Base-by-base conservation (phyloP, 2,329 filamentous ascomycete species). In the Calonectria henricotiae region DNA sequence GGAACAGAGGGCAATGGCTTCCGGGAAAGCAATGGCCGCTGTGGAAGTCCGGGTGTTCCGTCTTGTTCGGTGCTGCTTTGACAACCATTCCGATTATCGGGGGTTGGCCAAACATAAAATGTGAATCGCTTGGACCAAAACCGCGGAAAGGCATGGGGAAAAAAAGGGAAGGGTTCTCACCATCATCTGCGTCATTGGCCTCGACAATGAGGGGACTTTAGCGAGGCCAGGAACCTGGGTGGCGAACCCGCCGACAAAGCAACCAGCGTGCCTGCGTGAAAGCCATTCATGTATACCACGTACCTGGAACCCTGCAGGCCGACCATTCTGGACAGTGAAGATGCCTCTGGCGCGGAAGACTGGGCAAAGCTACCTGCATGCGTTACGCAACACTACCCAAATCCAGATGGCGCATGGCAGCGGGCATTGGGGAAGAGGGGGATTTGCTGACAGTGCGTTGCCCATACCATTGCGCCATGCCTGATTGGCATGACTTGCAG, bases 401-500 rank as follows among this genome's bases (percentile, higher is more conserved):
- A 51, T 41, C 62, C 54, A 54, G 62, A 25, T 20, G 47, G 32
- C 47, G 62, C 62, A 64, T 51, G 62, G 47, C 46, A 55, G 37
- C 44, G 30, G 32, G 54, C 64, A 54, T 73, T 64, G 55, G 67
- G 68, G 55, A 67, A 62, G 54, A 43, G 54, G 49, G 49, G 63
- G 54, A 58, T 15, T 37, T 61, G 67, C 64, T 66, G 67, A 69
- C 66, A 39, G 58, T 47, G 51, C 43, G 43, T 43, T 44, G 23
- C 32, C 54, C 64, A 66, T 25, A 27, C 51, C 51, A 70, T 35
- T 61, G 54, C 74, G 72, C 78, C 70, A 76, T 73, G 71, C 78
- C 78, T 62, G 71, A 76, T 79, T 78, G 58, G 75, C 68, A 72
- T 72, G 70, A 67, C 73, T 70, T 78, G 77, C 78, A 79, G 76